These are phyloP conservation scores for Penicillium antarcticum DNA, from an alignment of 495 filamentous ascomycete genomes.

Conservation along the genomic window DNA sequence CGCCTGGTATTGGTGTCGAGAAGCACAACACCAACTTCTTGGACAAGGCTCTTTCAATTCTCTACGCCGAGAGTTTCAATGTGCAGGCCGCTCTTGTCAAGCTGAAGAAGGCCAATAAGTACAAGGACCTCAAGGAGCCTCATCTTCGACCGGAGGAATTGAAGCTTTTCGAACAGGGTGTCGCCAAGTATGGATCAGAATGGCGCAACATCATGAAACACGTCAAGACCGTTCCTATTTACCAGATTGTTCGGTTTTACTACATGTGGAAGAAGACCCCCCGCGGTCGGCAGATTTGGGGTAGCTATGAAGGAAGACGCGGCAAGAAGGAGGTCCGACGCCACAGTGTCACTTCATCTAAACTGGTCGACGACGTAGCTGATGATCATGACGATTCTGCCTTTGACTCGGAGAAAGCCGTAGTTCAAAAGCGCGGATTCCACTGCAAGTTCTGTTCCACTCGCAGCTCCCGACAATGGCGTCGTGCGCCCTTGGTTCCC, in stretches of 20 bases:
- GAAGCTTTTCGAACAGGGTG: conserved; percentile 89
- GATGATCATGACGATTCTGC: conserved; percentile 94
- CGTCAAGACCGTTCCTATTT: conserved; percentile 68
- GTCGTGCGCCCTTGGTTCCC: conserved; percentile 74
- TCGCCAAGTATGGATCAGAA: conserved; percentile 89
- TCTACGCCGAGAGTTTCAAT: conserved; percentile 71
- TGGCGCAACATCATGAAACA: conserved; percentile 78
- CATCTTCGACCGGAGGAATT: conserved; percentile 73
- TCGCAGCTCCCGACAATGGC: conserved; percentile 81
- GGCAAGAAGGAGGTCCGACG: conserved; percentile 78
- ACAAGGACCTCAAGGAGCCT: conserved; percentile 81
- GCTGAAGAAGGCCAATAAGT: conserved; percentile 61
- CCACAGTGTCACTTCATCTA: conserved; percentile 51
- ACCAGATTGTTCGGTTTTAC: conserved; percentile 84
- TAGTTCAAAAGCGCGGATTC: conserved; percentile 73
- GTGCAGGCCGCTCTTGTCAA: conserved; percentile 67
- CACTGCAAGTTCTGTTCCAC: conserved; percentile 92
- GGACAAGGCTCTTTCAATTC: conserved; percentile 75
- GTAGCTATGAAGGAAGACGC: conserved; percentile 77
- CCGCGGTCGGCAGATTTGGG: conserved; percentile 83
- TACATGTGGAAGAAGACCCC: conserved; percentile 98
- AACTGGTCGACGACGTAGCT: conserved; percentile 86
- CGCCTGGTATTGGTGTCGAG: conserved; percentile 60
- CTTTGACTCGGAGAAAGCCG: conserved; percentile 87
- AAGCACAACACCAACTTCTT: conserved; percentile 79